Percentiles rank a stretch among this genome's conserved stretches.
Conservation (phyloP, 768 basidiomycete species). For the Gelatoporia subvermispora region DNA sequence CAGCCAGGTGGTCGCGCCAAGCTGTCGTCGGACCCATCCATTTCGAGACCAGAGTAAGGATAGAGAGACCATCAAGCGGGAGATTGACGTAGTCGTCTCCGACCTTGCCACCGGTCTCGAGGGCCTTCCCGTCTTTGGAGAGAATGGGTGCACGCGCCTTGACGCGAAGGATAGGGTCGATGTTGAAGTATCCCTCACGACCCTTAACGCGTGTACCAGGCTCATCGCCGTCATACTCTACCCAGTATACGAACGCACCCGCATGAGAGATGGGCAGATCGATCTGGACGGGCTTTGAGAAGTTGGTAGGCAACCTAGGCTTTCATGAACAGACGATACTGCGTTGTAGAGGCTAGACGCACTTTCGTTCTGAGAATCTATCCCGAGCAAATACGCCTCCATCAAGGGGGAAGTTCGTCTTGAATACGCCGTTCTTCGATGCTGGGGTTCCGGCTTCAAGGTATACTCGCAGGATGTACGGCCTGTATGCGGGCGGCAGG, state of each 20-base stretch:
- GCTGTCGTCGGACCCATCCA: constrained; percentile 89
- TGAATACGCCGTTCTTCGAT: constrained; percentile 85
- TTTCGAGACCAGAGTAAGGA: constrained; percentile 91
- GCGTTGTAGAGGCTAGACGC: constrained; percentile 25
- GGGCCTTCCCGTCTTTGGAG: constrained; percentile 43
- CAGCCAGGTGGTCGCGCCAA: constrained; percentile 78
- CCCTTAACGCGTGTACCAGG: constrained; percentile 67
- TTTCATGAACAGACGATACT: not conserved
- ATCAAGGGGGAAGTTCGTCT: constrained; percentile 95
- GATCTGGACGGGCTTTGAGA: constrained; percentile 87
- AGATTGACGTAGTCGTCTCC: constrained; percentile 55
- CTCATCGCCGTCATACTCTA: constrained; percentile 76
- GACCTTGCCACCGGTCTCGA: constrained; percentile 48
- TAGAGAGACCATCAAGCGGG: constrained; percentile 82
- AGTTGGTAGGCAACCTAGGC: constrained; percentile 73
- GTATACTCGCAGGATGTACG: constrained; percentile 88
- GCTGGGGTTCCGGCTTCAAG: constrained; percentile 91
- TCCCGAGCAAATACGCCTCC: constrained; percentile 81
- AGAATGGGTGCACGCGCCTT: constrained; percentile 76
- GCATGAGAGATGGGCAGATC: constrained; percentile 96
- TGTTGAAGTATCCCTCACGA: constrained; percentile 91
- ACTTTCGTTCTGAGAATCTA: constrained; percentile 72
- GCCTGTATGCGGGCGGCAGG: constrained; percentile 82
- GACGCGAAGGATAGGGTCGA: constrained; percentile 82
- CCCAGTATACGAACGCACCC: constrained; percentile 92